Conservation (phyloP, 139 green algal species). For the Dunaliella primolecta region DNA sequence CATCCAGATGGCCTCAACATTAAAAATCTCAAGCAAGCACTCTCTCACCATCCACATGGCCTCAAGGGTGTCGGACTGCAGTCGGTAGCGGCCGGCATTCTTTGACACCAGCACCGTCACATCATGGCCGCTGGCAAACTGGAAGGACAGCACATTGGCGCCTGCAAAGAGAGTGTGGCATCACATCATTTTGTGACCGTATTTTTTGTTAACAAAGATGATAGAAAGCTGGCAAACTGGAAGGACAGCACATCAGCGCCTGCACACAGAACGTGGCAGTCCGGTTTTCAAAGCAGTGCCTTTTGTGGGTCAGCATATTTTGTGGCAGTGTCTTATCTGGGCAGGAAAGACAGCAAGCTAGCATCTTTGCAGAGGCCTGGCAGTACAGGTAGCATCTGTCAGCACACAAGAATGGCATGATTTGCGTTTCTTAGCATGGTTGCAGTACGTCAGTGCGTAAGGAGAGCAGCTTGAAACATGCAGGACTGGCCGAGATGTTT, state of each 20-base stretch:
- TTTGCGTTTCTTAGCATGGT: no score
- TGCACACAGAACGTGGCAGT: neutral
- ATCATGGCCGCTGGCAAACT: constrained; percentile 34
- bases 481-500: no score
- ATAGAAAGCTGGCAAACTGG: constrained; percentile 34
- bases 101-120: constrained; percentile 70
- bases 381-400: neutral
- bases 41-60: constrained; percentile 62
- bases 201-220: no score
- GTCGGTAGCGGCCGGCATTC: constrained; percentile 50
- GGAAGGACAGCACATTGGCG: constrained; percentile 54
- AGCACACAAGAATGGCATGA: neutral
- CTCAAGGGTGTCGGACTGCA: constrained; percentile 56
- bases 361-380: neutral
- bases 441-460: no score
- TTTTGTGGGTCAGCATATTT: no score
- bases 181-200: no score
- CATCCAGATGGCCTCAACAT: no score
- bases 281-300: no score
- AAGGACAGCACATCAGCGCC: constrained; percentile 54
- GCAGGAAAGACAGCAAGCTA: no score
- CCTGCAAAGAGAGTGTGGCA: constrained; percentile 4
- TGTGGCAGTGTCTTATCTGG: no score
- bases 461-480: no score
- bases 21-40: no score